Evolutionary conservation across 257 asterid species (phyloP).

Genomic region (Capsicum pubescens): DNA sequence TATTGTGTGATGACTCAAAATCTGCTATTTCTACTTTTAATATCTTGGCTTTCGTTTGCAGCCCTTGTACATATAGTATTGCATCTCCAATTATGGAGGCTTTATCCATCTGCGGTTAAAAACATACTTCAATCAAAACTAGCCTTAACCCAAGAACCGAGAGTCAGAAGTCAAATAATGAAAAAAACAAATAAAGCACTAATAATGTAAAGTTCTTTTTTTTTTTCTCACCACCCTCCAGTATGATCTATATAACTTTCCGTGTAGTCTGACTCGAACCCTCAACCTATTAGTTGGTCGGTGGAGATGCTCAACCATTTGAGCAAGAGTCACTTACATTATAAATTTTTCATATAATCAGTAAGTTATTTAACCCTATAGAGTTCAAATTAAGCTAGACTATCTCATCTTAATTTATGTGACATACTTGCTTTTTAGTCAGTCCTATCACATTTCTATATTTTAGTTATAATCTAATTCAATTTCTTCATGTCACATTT

Average conservation of each 20-base stretch:
- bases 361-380: background rate
- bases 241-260: no score
- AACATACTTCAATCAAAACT: background rate
- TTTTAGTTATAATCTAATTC: background rate
- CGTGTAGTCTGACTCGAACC: no score
- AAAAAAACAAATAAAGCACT: background rate
- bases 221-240: no score
- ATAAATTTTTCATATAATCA: no score
- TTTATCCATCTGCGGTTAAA: conserved; percentile 67
- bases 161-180: no score
- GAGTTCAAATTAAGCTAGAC: background rate
- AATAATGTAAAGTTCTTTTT: background rate
- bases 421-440: background rate
- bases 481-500: background rate
- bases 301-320: no score
- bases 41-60: conserved; percentile 64
- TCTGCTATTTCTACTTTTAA: conserved; percentile 60
- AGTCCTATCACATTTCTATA: no score
- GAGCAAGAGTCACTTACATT: no score
- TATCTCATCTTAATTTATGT: no score
- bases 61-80: conserved; percentile 59
- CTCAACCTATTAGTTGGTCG: no score
- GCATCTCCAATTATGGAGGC: conserved; percentile 89
- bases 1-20: conserved; percentile 46
- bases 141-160: background rate